Percentiles rank a stretch among this genome's conserved stretches.
Evolutionary conservation across 768 basidiomycete species (phyloP).

Genomic region (Suillus hirtellus): DNA sequence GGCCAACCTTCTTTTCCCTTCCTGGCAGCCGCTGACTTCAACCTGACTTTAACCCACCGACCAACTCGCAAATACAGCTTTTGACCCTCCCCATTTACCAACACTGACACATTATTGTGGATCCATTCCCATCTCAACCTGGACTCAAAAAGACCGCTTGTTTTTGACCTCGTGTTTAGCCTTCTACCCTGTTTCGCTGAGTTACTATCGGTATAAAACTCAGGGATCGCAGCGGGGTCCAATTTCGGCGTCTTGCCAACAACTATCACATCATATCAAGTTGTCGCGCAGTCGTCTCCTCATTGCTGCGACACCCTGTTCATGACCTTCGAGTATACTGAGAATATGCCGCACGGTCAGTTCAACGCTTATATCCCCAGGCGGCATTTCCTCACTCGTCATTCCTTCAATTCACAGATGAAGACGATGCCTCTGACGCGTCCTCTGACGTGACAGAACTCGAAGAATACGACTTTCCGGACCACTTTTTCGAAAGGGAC

Average conservation of each 20-base stretch:
- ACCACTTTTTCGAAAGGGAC: slow-evolving; percentile 57
- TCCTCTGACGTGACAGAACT: slow-evolving; percentile 49
- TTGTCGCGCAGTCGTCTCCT: slow-evolving; percentile 15
- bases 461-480: slow-evolving; percentile 52
- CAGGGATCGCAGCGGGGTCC: slow-evolving; percentile 38
- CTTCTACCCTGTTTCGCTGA: slow-evolving; percentile 40
- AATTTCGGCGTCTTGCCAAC: slow-evolving; percentile 39
- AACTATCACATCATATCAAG: slow-evolving; percentile 32
- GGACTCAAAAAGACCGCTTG: slow-evolving; percentile 33
- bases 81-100: slow-evolving; percentile 19
- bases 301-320: slow-evolving; percentile 11
- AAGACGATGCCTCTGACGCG: slow-evolving; percentile 41
- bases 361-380: not conserved
- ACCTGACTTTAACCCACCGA: slow-evolving; percentile 10
- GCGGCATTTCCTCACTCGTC: not conserved
- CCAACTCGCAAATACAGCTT: slow-evolving; percentile 13
- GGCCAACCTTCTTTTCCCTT: slow-evolving; percentile 26
- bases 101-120: slow-evolving; percentile 15
- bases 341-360: slow-evolving; percentile 24
- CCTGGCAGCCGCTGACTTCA: slow-evolving; percentile 11
- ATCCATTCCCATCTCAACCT: slow-evolving; percentile 27
- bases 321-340: slow-evolving; percentile 32
- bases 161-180: slow-evolving; percentile 36
- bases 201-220: slow-evolving; percentile 42
- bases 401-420: slow-evolving; percentile 21